Evolutionary conservation across 108 stramenopile genomes (phyloP).

Genomic region (Pelagomonas calceolata): DNA sequence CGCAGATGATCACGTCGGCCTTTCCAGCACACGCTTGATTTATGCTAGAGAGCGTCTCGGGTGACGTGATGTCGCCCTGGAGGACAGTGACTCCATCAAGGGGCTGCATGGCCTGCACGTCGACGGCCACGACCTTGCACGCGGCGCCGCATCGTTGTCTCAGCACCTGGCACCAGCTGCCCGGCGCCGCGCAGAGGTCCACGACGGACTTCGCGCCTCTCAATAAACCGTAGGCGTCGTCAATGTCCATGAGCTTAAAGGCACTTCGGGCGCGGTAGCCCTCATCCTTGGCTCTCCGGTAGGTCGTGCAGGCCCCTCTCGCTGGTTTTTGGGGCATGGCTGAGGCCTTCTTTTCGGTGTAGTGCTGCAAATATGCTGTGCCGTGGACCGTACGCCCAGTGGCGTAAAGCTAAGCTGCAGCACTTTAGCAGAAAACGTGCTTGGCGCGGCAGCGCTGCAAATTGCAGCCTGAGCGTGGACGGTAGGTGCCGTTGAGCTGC

Average conservation of each 20-base stretch:
- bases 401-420: no score
- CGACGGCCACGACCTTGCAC: slow-evolving; percentile 73
- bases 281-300: slow-evolving; percentile 33
- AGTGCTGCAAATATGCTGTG: no score
- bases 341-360: no score
- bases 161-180: slow-evolving; percentile 92
- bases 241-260: slow-evolving; percentile 92
- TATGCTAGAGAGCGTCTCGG: slow-evolving; percentile 63
- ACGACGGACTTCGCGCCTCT: slow-evolving; percentile 57
- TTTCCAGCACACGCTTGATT: slow-evolving; percentile 61
- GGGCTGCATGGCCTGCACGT: slow-evolving; percentile 94
- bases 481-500: no score
- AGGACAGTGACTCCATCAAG: slow-evolving; percentile 76
- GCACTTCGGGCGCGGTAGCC: slow-evolving; percentile 93
- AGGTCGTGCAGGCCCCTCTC: neutral
- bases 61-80: slow-evolving; percentile 87
- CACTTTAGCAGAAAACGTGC: no score
- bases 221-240: slow-evolving; percentile 86
- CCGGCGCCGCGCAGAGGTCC: slow-evolving; percentile 96
- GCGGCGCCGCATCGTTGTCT: slow-evolving; percentile 36
- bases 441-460: no score
- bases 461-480: no score
- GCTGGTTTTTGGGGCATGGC: no score
- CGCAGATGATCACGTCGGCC: slow-evolving; percentile 93
- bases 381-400: no score